Conservation (phyloP, 352 stramenopile genomes). For the Globisporangium barbulae region DNA sequence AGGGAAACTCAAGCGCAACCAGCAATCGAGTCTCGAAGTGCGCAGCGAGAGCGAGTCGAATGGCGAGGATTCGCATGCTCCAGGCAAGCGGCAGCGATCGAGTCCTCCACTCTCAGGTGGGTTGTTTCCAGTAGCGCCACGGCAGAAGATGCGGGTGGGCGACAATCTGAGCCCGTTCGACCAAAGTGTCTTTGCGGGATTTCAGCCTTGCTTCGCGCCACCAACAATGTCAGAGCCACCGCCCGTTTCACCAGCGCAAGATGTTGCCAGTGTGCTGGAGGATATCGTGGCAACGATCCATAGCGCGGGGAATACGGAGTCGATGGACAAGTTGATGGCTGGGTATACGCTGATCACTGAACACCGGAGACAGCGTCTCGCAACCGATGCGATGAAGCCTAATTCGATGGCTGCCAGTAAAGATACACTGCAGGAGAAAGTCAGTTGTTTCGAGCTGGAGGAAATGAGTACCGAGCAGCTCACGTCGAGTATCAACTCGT, state of each 20-base stretch:
- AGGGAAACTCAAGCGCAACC: slow-evolving; percentile 67
- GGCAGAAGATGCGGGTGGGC: slow-evolving; percentile 6
- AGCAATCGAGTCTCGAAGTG: slow-evolving; percentile 33
- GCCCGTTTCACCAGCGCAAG: neutral
- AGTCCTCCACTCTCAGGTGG: slow-evolving; percentile 28
- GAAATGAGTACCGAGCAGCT: slow-evolving; percentile 46
- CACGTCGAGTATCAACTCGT: slow-evolving; percentile 49
- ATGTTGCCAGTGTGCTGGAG: slow-evolving; percentile 27
- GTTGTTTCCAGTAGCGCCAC: neutral
- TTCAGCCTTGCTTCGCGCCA: neutral
- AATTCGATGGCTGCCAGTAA: neutral
- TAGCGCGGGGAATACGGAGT: neutral
- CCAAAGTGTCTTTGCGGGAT: neutral
- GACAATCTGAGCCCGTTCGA: neutral
- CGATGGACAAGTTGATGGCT: slow-evolving; percentile 1
- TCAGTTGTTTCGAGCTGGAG: slow-evolving; percentile 25
- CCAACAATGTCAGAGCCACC: neutral
- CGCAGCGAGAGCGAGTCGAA: slow-evolving; percentile 10
- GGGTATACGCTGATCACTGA: slow-evolving; percentile 13
- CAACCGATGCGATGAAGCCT: neutral
- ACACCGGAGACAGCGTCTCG: neutral
- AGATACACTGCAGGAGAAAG: slow-evolving; percentile 13
- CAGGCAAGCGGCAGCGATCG: slow-evolving; percentile 64
- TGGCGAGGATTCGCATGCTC: slow-evolving; percentile 25
- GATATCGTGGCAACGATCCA: slow-evolving; percentile 32